phyloP scores from a whole-genome alignment of 179 eudicot genomes.

The Beta lomatogona region DNA sequence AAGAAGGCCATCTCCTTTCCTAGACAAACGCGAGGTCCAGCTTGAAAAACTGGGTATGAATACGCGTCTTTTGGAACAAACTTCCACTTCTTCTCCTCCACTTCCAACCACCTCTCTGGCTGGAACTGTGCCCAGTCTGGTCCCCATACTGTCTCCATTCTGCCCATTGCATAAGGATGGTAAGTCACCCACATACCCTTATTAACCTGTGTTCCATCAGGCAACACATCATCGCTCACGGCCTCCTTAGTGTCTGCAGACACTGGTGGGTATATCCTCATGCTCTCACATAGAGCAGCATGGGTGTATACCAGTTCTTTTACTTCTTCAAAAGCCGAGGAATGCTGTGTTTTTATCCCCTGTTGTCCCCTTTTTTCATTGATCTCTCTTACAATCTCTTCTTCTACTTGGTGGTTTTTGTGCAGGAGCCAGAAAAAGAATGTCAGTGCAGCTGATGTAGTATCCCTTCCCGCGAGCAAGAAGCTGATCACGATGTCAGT shows the following conservation, averaged over 20 bases:
- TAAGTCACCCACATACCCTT: slow-evolving; percentile 59
- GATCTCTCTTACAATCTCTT: slow-evolving; percentile 48
- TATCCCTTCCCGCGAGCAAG: slow-evolving; percentile 66
- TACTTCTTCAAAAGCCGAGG: slow-evolving; percentile 43
- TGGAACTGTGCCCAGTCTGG: slow-evolving; percentile 49
- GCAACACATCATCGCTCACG: slow-evolving; percentile 47
- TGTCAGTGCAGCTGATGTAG: slow-evolving; percentile 60
- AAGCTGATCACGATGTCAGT: slow-evolving; percentile 63
- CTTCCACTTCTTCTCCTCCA: slow-evolving; percentile 32
- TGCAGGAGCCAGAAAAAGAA: slow-evolving; percentile 68
- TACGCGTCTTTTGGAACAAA: slow-evolving; percentile 43
- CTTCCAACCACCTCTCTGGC: slow-evolving; percentile 62
- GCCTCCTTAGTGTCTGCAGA: slow-evolving; percentile 49
- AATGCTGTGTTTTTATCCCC: slow-evolving; percentile 8
- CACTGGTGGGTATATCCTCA: slow-evolving; percentile 75
- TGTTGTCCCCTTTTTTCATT: slow-evolving; percentile 15
- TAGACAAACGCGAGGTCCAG: slow-evolving; percentile 59
- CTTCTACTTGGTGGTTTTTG: slow-evolving; percentile 40
- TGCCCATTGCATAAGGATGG: slow-evolving; percentile 76
- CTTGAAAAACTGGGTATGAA: slow-evolving; percentile 58
- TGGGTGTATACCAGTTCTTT: slow-evolving; percentile 64
- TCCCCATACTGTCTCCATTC: slow-evolving; percentile 65
- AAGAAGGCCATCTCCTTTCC: slow-evolving; percentile 66
- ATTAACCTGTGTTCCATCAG: slow-evolving; percentile 54
- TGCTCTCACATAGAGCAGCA: slow-evolving; percentile 61